Base-by-base conservation (phyloP, 768 basidiomycete species). In the Leccinum boreale region DNA sequence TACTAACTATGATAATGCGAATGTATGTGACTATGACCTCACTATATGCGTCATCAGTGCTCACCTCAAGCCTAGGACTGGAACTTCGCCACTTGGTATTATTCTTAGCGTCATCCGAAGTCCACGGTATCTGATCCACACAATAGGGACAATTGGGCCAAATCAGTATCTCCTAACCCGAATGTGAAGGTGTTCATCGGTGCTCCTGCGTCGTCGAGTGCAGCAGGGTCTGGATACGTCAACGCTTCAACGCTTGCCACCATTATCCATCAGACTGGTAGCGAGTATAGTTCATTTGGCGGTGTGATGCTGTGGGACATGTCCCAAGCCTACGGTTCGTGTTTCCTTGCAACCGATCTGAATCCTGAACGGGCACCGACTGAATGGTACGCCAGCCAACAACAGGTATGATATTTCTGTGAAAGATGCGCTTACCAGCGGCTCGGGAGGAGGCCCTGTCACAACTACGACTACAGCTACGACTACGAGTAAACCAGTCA, bases 371-470 rank as follows among this genome's bases (percentile, higher is more conserved):
- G 21, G 7, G 3, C 24, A 39, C 42, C 58, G 3, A 63, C 19
- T 10, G 17, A 31, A 11, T 31, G 49, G n/a, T n/a, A 10, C 4
- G 10, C 7, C 54, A 77, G 86, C 75, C 21, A 88, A 89, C 64
- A 73, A 72, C 47, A 79, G 82, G 17, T 88, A 80, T 63, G 85
- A 87, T 64, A 57, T 77, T n/a, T 79, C 79, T 4, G 79, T 87
- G 54, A 88, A 89, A 67, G 75, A 78, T 57, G 78, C 81, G 28
- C 75, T 88, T 23, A 69, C 69, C 11, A 78, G 80, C 15, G 85
- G 76, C 69, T 28, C 69, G 76, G 55, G 56, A 62, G 39, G 62
- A 7, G 65, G 66, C 15, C 35, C 60, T 4, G 9, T 10, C 17
- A 56, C 55, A 6, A 47, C 50, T 1, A 48, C 60, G 17, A 42